Percentiles rank a stretch among this genome's conserved stretches.
Evolutionary conservation across 768 basidiomycete genomes (phyloP).

Genomic region (Suillus subaureus): DNA sequence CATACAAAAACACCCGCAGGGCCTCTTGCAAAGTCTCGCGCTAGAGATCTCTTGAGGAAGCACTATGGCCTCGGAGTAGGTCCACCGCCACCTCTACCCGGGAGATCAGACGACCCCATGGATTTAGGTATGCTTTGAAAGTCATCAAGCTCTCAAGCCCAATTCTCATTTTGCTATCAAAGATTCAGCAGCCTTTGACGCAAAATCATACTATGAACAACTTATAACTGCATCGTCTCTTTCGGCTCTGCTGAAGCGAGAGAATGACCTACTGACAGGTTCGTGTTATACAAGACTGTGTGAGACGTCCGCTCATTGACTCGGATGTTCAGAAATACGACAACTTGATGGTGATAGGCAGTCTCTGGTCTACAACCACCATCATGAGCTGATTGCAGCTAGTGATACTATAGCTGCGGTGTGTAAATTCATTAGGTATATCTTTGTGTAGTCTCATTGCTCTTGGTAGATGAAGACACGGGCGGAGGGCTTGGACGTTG

Average conservation of each 20-base stretch:
- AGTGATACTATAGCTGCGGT: constrained; percentile 90
- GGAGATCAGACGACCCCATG: constrained; percentile 73
- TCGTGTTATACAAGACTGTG: constrained; percentile 7
- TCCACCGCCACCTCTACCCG: constrained; percentile 61
- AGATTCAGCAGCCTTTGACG: constrained; percentile 86
- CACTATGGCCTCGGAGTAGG: constrained; percentile 87
- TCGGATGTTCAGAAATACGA: constrained; percentile 66
- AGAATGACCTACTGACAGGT: constrained; percentile 83
- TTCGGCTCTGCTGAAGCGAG: constrained; percentile 69
- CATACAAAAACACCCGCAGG: constrained; percentile 30
- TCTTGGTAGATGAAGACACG: constrained; percentile 83
- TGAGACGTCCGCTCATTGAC: neutral
- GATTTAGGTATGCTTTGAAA: constrained; percentile 59
- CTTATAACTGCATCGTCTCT: constrained; percentile 81
- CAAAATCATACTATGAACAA: constrained; percentile 83
- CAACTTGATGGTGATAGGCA: constrained; percentile 88
- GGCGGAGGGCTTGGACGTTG: constrained; percentile 82
- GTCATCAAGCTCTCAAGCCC: neutral
- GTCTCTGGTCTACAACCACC: constrained; percentile 92
- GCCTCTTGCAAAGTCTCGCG: constrained; percentile 51
- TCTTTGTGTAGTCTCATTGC: constrained; percentile 8
- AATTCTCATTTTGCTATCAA: constrained; percentile 6
- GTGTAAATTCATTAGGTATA: constrained; percentile 24
- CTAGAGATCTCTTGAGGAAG: constrained; percentile 77
- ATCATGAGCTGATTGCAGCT: constrained; percentile 92